Base-by-base conservation (phyloP, 345 rosid genomes). In the Brassica cretica region DNA sequence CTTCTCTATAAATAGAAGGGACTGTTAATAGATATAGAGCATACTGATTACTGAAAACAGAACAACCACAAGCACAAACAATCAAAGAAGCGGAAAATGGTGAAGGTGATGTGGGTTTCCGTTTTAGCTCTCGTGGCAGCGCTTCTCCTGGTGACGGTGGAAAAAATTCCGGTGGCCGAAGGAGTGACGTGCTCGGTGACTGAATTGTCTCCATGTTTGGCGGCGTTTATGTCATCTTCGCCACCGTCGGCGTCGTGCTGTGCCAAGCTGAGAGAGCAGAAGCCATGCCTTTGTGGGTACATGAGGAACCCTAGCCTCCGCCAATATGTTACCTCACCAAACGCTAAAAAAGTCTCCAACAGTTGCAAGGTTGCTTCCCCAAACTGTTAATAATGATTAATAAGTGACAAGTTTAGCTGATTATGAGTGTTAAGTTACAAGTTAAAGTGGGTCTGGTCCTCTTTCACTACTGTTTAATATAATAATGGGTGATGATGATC, bases 271-370 rank as follows among this genome's bases (percentile, higher is more conserved):
- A 85, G 69, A 80, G 84, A 89, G 83, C 96, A 92, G 84, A 75
- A 33, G 76, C 87, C 96, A 5, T 92, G 97, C 80, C 76, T 92
- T 24, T 92, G 96, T 49, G 85, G 85, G 10, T 90, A 92, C 83
- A 4, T 86, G 5, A 84, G 63, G 53, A 30, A 87, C 74, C 97
- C 97, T 1, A 67, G 4, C 32, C 71, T 89, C 29, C 82, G 61
- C 51, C 80, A 60, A 53, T 90, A 19, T 66, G 75, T 85, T 14
- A 78, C 65, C 82, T 80, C 88, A 9, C 88, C 93, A 25, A 88
- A 83, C 30, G 89, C 90, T 0, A 79, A 27, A 11, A 86, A 67
- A 80, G 68, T 87, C 33, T 67, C 73, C 0, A 21, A 4, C 70
- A 15, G 56, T 62, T 92, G 95, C 73, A 83, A 83, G 3, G 60